Percentiles rank a stretch among this genome's conserved stretches.
Conservation (phyloP, 495 filamentous ascomycete genomes). For the Hypomontagnella monticulosa region DNA sequence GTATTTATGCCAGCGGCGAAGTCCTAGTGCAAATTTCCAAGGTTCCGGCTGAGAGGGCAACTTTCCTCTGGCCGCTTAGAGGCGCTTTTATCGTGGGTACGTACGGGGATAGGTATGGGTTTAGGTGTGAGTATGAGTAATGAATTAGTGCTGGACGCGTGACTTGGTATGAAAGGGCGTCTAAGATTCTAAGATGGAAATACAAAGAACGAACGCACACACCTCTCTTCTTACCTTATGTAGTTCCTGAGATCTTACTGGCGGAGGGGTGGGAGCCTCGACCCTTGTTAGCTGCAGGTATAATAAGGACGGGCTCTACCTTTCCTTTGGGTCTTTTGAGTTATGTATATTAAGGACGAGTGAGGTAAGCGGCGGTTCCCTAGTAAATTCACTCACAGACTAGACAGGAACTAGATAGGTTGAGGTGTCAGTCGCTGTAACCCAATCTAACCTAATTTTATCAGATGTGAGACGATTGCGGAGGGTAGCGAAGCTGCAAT, state of each 20-base stretch:
- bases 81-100: slow-evolving; percentile 4
- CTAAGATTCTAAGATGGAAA: neutral
- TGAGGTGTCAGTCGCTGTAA: slow-evolving; percentile 23
- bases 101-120: neutral
- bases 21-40: neutral
- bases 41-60: neutral
- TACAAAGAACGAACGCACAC: slow-evolving; percentile 24
- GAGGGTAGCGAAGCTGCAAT: slow-evolving; percentile 3
- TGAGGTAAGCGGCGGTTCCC: slow-evolving; percentile 16
- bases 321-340: slow-evolving; percentile 1
- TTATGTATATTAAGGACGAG: neutral
- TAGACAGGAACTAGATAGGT: slow-evolving; percentile 8
- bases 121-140: slow-evolving; percentile 21
- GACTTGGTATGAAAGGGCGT: slow-evolving; percentile 25
- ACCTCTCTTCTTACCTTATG: slow-evolving; percentile 24
- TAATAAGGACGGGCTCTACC: slow-evolving; percentile 19
- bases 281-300: slow-evolving; percentile 23
- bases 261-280: neutral
- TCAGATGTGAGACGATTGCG: slow-evolving; percentile 4
- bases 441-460: slow-evolving; percentile 5
- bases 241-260: slow-evolving; percentile 23
- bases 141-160: slow-evolving; percentile 24
- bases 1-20: too few relatives aligned
- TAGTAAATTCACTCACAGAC: slow-evolving; percentile 29
- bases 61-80: slow-evolving; percentile 5